These are phyloP conservation scores for Moesziomyces globuligerus DNA, from an alignment of 1,284 basidiomycete genomes.

Conservation along the genomic window DNA sequence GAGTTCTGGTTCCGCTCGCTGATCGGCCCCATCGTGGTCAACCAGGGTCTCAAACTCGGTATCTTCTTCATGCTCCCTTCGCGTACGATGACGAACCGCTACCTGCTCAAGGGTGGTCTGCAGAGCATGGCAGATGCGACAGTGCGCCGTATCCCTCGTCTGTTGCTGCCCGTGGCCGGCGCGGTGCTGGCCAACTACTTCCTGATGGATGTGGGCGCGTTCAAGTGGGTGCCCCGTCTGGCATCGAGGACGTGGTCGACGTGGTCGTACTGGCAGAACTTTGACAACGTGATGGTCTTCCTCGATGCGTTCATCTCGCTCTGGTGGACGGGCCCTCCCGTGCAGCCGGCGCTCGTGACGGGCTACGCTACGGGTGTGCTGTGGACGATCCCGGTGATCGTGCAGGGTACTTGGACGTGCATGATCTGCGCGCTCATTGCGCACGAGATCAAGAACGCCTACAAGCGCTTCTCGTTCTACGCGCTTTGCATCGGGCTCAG, in stretches of 20 bases:
- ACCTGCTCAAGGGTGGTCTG: conserved; percentile 55
- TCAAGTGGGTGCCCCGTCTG: conserved; percentile 58
- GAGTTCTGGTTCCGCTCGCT: conserved; percentile 56
- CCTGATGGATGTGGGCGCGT: conserved; percentile 56
- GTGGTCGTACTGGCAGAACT: conserved; percentile 62
- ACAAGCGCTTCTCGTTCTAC: conserved; percentile 60
- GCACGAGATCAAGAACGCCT: conserved; percentile 56
- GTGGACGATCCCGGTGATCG: conserved; percentile 62
- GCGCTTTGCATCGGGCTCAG: conserved; percentile 48
- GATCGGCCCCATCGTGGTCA: conserved; percentile 53
- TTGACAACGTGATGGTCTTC: conserved; percentile 55
- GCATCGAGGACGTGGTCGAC: conserved; percentile 60
- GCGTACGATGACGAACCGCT: conserved; percentile 57
- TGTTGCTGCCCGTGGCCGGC: conserved; percentile 55
- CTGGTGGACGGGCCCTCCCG: conserved; percentile 58
- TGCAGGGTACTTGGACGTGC: conserved; percentile 57
- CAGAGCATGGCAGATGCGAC: conserved; percentile 55
- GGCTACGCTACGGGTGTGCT: conserved; percentile 62
- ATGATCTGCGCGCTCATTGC: conserved; percentile 56
- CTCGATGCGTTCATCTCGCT: conserved; percentile 55
- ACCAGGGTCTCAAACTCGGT: conserved; percentile 55
- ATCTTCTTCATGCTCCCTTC: conserved; percentile 62
- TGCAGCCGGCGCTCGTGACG: conserved; percentile 48
- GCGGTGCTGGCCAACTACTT: conserved; percentile 60
- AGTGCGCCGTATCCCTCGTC: conserved; percentile 56